A percentile compares a stretch with the other conserved stretches of the same genome.
These are phyloP conservation scores for Saccharomycopsis crataegensis DNA, from an alignment of 1,139 yeast genomes.

Conservation along the genomic window DNA sequence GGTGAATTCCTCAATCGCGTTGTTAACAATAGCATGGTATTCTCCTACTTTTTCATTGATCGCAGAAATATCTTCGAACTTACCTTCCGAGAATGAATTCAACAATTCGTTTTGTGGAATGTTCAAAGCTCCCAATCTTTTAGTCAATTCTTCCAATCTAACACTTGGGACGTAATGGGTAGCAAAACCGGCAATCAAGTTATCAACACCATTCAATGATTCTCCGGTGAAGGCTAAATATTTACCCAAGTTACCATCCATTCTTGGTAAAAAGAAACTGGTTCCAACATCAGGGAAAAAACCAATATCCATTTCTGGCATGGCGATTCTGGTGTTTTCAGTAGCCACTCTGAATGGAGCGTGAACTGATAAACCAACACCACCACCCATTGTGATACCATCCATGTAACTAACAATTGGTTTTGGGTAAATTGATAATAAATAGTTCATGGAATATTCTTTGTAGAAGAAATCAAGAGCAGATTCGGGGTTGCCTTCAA, in stretches of 20 bases:
- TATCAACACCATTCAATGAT: constrained; percentile 68
- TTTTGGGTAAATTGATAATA: constrained; percentile 71
- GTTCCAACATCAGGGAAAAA: constrained; percentile 96
- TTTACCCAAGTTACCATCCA: constrained; percentile 70
- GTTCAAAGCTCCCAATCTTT: constrained; percentile 50
- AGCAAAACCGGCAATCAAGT: constrained; percentile 79
- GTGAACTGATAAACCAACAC: constrained; percentile 88
- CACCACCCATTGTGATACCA: constrained; percentile 98
- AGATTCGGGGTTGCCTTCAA: constrained; percentile 35
- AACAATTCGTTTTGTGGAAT: constrained; percentile 20
- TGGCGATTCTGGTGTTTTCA: constrained; percentile 84
- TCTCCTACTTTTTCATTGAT: constrained; percentile 22
- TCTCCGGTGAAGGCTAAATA: constrained; percentile 89
- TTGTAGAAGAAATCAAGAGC: constrained; percentile 60
- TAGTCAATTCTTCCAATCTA: constrained; percentile 54
- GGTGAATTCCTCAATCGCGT: constrained; percentile 70
- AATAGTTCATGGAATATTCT: constrained; percentile 78
- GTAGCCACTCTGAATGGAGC: constrained; percentile 96
- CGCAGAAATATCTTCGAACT: constrained; percentile 8
- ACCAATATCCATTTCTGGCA: constrained; percentile 98
- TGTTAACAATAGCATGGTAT: constrained; percentile 43
- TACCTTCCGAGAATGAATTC: constrained; percentile 10
- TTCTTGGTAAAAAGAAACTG: constrained; percentile 76
- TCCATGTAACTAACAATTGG: constrained; percentile 82
- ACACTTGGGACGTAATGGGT: constrained; percentile 80